Evolutionary conservation across 805 yeast species (phyloP), one percentile per base, ranked within the genome.

Genomic region (Huiozyma sinensis): DNA sequence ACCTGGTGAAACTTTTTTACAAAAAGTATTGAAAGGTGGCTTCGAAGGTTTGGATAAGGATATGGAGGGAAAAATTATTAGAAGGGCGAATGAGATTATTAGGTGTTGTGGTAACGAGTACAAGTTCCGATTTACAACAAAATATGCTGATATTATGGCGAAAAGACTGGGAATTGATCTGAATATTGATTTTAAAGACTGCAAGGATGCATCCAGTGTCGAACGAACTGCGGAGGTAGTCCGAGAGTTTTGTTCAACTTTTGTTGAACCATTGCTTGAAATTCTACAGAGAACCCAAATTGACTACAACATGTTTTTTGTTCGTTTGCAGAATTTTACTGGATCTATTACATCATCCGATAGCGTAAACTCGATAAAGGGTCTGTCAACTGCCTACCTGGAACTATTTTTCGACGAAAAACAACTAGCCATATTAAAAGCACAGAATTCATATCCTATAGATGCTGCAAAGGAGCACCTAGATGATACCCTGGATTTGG

Each of bases 271-370:
- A 5, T 56, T 86, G 57, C 67, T 89, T 46, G 76, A 73, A 13
- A 70, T 81, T 56, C 59, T 90, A 39, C 64, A 73, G 48, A 70
- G 68, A 13, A 72, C 86, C 0, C 77, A 77, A 53, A 68, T 86
- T 39, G 96, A 88, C 57, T 92, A 77, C 64, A 88, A 88, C 60
- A 72, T 72, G 50, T 88, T 89, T 56, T 90, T 90, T 63, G 66
- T 82, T 10, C 65, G 61, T 9, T 65, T 90, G 37, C 89, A 83
- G 52, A 57, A 67, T 1, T 56, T 72, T 10, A 55, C 68, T 3
- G 61, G 77, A 6, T 61, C 69, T 43, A 65, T 64, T 34, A 55
- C 58, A 31, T 46, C 44, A 2, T 58, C 52, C 4, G 58, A 51
- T 32, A 58, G 57, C 4, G 29, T 28, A 24, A 49, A 45, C 28